Conservation (phyloP, 1,139 yeast genomes). For the Groenewaldozyma auringiensis region DNA sequence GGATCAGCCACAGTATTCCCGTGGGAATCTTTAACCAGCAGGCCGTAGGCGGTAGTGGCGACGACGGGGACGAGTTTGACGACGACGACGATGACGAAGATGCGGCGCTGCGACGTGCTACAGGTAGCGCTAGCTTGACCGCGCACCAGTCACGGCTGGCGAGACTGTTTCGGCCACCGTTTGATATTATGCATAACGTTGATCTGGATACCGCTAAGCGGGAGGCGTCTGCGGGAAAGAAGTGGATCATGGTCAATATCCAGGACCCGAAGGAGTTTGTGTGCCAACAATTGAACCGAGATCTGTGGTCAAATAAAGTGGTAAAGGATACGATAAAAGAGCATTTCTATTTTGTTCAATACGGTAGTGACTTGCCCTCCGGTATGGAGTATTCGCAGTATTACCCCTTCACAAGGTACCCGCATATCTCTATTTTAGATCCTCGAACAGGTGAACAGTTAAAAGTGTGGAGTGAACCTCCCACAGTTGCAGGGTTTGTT, state of each 20-base stretch:
- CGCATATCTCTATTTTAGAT: constrained; percentile 88
- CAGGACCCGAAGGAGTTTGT: constrained; percentile 80
- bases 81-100: constrained; percentile 16
- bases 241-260: constrained; percentile 82
- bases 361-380: constrained; percentile 64
- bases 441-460: constrained; percentile 93
- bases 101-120: constrained; percentile 15
- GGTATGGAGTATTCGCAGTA: constrained; percentile 66
- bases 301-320: constrained; percentile 74
- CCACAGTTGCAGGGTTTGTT: constrained; percentile 50
- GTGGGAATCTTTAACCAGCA: constrained; percentile 44
- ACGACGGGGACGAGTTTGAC: constrained; percentile 15
- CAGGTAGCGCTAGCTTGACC: constrained; percentile 33
- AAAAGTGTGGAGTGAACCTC: constrained; percentile 61
- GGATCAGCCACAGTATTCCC: constrained; percentile 7
- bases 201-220: constrained; percentile 65
- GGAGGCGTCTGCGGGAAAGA: constrained; percentile 53
- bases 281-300: constrained; percentile 87
- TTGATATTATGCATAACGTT: constrained; percentile 66
- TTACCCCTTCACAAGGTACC: constrained; percentile 61
- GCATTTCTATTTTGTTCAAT: constrained; percentile 66
- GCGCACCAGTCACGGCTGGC: constrained; percentile 70
- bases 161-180: constrained; percentile 82
- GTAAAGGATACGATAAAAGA: constrained; percentile 58
- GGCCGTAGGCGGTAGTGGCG: constrained; percentile 11